Base-by-base conservation (phyloP, 805 yeast species). In the Saccharomycopsis lassenensis region DNA sequence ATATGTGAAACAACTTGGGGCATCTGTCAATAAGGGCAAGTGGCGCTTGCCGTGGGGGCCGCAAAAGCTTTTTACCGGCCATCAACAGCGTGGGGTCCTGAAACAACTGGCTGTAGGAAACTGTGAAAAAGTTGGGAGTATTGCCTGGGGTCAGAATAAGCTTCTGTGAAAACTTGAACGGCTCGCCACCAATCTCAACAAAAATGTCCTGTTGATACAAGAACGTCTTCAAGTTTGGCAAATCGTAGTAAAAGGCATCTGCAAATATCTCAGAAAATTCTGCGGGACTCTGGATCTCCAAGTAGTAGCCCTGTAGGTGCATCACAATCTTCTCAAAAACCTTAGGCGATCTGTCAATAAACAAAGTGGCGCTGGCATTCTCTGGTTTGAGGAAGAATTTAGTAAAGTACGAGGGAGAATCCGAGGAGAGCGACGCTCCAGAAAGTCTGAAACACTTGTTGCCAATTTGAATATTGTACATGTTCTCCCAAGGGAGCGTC, bases 371-470 rank as follows among this genome's bases (percentile, higher is more conserved):
- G 35, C 47, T 35, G 3, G 39, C 29, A 33, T 42, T 37, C 16
- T 34, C 37, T 10, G 32, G 17, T n/a, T 37, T 20, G 8, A 22
- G 31, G 52, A 86, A 86, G 58, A 63, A 83, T 19, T 67, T 62
- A 2, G 95, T 84, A 61, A 86, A 87, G 52, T 81, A 85, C 4
- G 93, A 82, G 0, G 96, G 96, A 0, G 78, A 77, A 57, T 86
- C 95, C 2, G 81, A 80, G 18, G 85, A 78, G 25, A 86, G 57
- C 2, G 94, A 83, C 0, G 91, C 87, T 1, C 95, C 95, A 49
- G 85, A 76, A 7, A 58, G 39, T 23, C 48, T 61, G 54, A 76
- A 85, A 18, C 71, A 45, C 44, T 62, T 63, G 27, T 63, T 67
- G 0, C 94, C 94, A 8, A 84, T 74, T 51, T 77, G 83, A 18